Conservation (phyloP, 2,329 filamentous ascomycete species). For the Aureobasidium leucospermi region DNA sequence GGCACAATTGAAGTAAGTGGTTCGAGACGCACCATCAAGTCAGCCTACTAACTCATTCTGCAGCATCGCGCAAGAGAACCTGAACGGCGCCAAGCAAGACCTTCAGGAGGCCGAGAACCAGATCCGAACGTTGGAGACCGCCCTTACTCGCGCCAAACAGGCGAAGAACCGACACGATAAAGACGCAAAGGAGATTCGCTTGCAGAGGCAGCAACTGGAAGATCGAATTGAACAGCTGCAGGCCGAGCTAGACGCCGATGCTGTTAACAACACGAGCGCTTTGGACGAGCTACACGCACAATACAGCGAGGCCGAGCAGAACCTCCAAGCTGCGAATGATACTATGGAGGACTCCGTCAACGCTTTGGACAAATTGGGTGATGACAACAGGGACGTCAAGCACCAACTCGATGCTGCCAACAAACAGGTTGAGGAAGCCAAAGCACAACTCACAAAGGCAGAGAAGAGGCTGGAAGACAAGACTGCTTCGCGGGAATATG, state of each 20-base stretch:
- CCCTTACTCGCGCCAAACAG: conserved; percentile 43
- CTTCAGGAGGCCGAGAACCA: conserved; percentile 46
- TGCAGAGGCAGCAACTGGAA: conserved; percentile 52
- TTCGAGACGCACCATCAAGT: neutral
- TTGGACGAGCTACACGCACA: conserved; percentile 38
- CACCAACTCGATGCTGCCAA: conserved; percentile 25
- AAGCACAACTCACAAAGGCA: conserved; percentile 25
- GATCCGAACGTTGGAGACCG: conserved; percentile 41
- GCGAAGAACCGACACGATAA: conserved; percentile 45
- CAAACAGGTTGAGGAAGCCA: conserved; percentile 20
- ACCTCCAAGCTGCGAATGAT: conserved; percentile 34
- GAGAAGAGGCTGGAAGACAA: conserved; percentile 25
- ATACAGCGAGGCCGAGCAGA: conserved; percentile 51
- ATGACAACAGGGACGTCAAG: conserved; percentile 26
- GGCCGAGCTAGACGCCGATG: conserved; percentile 51
- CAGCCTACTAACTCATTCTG: neutral
- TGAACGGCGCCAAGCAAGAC: conserved; percentile 35
- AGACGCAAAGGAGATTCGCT: conserved; percentile 42
- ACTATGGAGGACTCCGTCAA: conserved; percentile 43
- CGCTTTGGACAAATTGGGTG: conserved; percentile 38
- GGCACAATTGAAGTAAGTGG: conserved; percentile 21
- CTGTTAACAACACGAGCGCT: conserved; percentile 45
- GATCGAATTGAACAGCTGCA: conserved; percentile 60
- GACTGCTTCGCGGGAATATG: conserved; percentile 27
- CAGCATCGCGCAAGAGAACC: conserved; percentile 36